Base-by-base conservation (phyloP, 176 grass and related monocot species). In the Oryza australiensis region DNA sequence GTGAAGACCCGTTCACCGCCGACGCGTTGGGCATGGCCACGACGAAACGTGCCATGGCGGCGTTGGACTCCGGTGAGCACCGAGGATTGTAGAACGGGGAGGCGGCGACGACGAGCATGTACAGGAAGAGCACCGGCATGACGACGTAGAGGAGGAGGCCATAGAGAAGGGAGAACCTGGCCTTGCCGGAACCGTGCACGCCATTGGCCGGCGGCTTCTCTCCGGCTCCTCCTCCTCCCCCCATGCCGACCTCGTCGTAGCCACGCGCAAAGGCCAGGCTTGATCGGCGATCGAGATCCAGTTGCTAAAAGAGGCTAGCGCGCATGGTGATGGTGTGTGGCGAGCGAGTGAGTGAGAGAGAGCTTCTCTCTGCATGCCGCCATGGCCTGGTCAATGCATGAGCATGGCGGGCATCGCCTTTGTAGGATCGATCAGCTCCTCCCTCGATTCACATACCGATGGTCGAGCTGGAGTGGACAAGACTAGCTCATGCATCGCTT, bases 131-230 rank as follows among this genome's bases (percentile, higher is more conserved):
- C 64, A 87, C 46, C 45, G 81, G 87, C 34, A 86, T 53, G 80
- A 73, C 26, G 65, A 76, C 76, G 80, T 86, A 89, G 75, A 92
- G 87, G 87, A 89, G 63, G 70, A 81, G 26, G 83, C 83, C 83
- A 46, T 82, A 86, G 35, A 86, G 28, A 43, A 90, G 73, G 15
- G 68, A 78, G 3, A 78, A 73, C 65, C 53, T 89, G 66, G 70
- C 27, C 76, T 82, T 80, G 57, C 66, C 57, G 18, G 62, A 43
- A 15, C 76, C 70, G 20, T 80, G 77, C 37, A 62, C 46, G 78
- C 34, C 68, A 67, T 92, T 92, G 60, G 64, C 70, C 76, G 7
- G 55, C 55, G 5, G 90, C 83, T 88, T 88, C 60, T 88, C 78
- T 7, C 83, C 83, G 45, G 69, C 81, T 59, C 83, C 78, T 66